Evolutionary conservation across 768 basidiomycete species (phyloP).

Genomic region (Rhizopogon roseolus): DNA sequence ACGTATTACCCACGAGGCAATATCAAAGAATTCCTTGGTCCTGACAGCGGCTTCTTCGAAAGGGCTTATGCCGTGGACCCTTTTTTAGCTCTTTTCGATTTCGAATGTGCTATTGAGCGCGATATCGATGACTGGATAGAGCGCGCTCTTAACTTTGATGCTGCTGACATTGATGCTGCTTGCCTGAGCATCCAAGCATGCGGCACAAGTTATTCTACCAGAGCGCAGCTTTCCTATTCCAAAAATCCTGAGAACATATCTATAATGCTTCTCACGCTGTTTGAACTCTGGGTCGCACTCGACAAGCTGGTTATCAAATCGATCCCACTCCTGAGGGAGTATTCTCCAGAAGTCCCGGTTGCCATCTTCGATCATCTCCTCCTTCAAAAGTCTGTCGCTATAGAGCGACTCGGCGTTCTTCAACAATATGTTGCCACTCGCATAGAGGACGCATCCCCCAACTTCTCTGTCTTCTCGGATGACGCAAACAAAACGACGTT

Average conservation of each 20-base stretch:
- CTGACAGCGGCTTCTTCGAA: conserved; percentile 5
- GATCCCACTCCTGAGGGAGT: conserved; percentile 21
- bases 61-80: neutral
- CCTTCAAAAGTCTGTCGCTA: conserved; percentile 17
- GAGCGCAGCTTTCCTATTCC: conserved; percentile 21
- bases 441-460: conserved; percentile 5
- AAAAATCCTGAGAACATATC: neutral
- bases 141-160: conserved; percentile 3
- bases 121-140: conserved; percentile 11
- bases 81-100: conserved; percentile 1
- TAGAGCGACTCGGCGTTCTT: conserved; percentile 22
- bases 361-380: conserved; percentile 20
- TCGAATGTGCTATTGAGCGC: neutral
- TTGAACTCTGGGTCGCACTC: conserved; percentile 40
- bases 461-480: conserved; percentile 27
- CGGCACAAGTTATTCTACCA: conserved; percentile 18
- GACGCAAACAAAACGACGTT: conserved; percentile 16
- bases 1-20: conserved; percentile 3
- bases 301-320: conserved; percentile 29
- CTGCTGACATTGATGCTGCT: conserved; percentile 14
- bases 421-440: conserved; percentile 24
- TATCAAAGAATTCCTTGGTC: conserved; percentile 12
- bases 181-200: conserved; percentile 23
- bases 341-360: conserved; percentile 36
- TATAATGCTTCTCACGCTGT: no score